phyloP scores from a whole-genome alignment of 495 filamentous ascomycete species.

The Xanthoparmelia taractica region DNA sequence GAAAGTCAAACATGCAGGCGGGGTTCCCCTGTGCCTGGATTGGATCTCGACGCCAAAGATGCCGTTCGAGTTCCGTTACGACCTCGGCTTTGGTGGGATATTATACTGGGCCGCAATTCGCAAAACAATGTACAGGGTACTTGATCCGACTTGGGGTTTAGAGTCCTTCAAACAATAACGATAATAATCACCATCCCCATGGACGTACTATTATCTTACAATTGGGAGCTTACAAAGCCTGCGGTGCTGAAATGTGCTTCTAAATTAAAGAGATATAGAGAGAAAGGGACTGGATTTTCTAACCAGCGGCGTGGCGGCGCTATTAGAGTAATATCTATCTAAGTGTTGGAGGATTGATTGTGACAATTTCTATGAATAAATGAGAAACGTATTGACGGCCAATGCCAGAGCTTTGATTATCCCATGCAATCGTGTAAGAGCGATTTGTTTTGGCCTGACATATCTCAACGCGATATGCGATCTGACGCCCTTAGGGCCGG shows the following conservation, averaged over 20 bases:
- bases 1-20: not conserved
- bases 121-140: no score
- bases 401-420: not conserved
- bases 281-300: not conserved
- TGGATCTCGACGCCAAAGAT: not conserved
- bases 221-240: not conserved
- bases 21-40: constrained; percentile 4
- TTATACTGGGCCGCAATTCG: constrained; percentile 1
- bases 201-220: no score
- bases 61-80: not conserved
- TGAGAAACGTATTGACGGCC: not conserved
- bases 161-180: no score
- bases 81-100: not conserved
- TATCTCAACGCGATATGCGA: constrained; percentile 6
- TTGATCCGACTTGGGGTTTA: no score
- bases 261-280: not conserved
- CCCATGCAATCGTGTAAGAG: constrained; percentile 1
- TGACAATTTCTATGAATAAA: not conserved
- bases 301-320: not conserved
- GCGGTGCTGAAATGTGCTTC: not conserved
- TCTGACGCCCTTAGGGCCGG: not conserved
- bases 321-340: not conserved
- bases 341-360: not conserved
- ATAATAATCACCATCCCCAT: no score
- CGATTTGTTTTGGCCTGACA: not conserved